Conservation (phyloP, 2,329 filamentous ascomycete species). For the Periconia macrospinosa region DNA sequence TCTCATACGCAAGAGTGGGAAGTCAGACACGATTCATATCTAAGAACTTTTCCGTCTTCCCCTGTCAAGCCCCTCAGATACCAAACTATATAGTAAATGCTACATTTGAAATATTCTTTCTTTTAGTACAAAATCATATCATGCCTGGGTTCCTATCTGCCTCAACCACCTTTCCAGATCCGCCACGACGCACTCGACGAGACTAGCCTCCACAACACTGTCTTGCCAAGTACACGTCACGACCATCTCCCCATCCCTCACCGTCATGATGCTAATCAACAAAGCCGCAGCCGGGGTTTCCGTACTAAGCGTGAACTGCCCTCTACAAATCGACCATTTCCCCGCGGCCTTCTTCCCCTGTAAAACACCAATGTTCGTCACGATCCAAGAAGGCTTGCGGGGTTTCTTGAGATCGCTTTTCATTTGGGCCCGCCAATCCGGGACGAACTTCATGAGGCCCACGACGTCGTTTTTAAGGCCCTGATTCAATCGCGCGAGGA, state of each 20-base stretch:
- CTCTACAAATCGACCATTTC: constrained; percentile 28
- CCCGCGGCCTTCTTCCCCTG: constrained; percentile 21
- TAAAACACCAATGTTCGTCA: constrained; percentile 43
- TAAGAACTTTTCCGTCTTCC: too few relatives aligned
- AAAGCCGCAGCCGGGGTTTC: constrained; percentile 34
- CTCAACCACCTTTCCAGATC: constrained; percentile 20
- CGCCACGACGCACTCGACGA: constrained; percentile 20
- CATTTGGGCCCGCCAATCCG: constrained; percentile 40
- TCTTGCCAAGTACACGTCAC: constrained; percentile 19
- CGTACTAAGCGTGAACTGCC: constrained; percentile 33
- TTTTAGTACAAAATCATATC: too few relatives aligned
- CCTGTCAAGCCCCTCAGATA: too few relatives aligned
- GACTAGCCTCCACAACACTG: constrained; percentile 14
- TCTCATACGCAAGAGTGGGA: too few relatives aligned
- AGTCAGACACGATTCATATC: too few relatives aligned
- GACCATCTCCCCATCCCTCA: constrained; percentile 21
- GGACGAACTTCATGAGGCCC: constrained; percentile 38
- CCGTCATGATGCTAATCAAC: constrained; percentile 26
- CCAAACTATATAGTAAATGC: too few relatives aligned
- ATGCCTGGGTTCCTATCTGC: neutral
- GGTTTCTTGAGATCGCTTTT: constrained; percentile 26
- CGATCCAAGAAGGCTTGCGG: constrained; percentile 36
- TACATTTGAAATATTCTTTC: too few relatives aligned
- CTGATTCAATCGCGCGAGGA: constrained; percentile 22
- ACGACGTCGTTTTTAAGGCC: constrained; percentile 38